These are phyloP conservation scores for Aspergillus egyptiacus DNA, from an alignment of 495 filamentous ascomycete species.

Conservation along the genomic window DNA sequence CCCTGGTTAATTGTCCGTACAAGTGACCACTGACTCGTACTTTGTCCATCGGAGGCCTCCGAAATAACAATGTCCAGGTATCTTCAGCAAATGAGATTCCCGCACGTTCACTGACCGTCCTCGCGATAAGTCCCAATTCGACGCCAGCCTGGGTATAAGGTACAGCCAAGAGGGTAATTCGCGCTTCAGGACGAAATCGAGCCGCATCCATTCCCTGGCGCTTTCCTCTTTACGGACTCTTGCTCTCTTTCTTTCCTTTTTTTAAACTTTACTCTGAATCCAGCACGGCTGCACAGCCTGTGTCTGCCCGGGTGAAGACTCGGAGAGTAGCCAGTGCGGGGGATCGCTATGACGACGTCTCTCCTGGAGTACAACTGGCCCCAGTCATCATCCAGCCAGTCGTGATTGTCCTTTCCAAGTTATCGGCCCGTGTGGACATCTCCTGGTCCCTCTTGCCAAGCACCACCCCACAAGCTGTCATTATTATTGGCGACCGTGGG, in stretches of 20 bases:
- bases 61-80: background rate
- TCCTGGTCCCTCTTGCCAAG: conserved; percentile 10
- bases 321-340: background rate
- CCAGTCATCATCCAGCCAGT: background rate
- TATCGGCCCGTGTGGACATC: conserved; percentile 11
- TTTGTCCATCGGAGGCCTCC: background rate
- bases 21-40: background rate
- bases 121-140: background rate
- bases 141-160: background rate
- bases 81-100: conserved; percentile 4
- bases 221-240: background rate
- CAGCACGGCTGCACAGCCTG: background rate
- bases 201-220: background rate
- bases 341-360: conserved; percentile 7
- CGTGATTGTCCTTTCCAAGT: conserved; percentile 2
- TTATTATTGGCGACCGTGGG: background rate
- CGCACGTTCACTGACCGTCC: background rate
- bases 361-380: background rate
- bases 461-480: background rate
- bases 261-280: too few relatives aligned
- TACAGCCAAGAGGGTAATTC: conserved; percentile 2
- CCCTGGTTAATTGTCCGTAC: background rate
- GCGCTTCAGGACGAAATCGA: conserved; percentile 2
- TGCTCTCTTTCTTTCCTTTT: background rate
- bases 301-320: background rate